A percentile compares a stretch with the other conserved stretches of the same genome.
Evolutionary conservation across 306 rosid genomes (phyloP).

Genomic region (Geum urbanum): DNA sequence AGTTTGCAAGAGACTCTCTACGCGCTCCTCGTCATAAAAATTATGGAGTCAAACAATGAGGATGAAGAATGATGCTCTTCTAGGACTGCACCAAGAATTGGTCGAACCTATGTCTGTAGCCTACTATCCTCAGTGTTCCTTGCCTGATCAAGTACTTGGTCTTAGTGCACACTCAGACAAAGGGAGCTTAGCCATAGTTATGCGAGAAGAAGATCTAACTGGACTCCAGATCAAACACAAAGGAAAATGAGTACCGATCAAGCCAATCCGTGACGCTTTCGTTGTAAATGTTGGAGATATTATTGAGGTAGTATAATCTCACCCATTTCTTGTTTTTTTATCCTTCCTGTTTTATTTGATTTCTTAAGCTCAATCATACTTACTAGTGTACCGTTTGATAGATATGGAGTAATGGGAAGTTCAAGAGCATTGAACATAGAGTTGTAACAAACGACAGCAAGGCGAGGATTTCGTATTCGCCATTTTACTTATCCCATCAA

Average conservation of each 20-base stretch:
- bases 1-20: no score
- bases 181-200: slow-evolving; percentile 32
- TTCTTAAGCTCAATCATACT: neutral
- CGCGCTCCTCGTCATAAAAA: no score
- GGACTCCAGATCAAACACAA: slow-evolving; percentile 33
- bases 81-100: slow-evolving; percentile 32
- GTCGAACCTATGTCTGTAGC: slow-evolving; percentile 26
- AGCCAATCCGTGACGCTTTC: slow-evolving; percentile 18
- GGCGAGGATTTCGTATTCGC: slow-evolving; percentile 26
- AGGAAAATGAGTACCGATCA: slow-evolving; percentile 19
- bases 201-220: slow-evolving; percentile 30
- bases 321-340: neutral
- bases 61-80: slow-evolving; percentile 29
- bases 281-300: slow-evolving; percentile 26
- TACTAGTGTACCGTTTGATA: neutral
- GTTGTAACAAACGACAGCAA: slow-evolving; percentile 32
- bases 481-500: slow-evolving; percentile 31
- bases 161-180: slow-evolving; percentile 47
- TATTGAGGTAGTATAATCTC: slow-evolving; percentile 19
- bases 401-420: slow-evolving; percentile 51
- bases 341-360: neutral
- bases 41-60: slow-evolving; percentile 14
- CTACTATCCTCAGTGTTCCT: slow-evolving; percentile 41
- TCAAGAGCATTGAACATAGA: slow-evolving; percentile 43
- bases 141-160: slow-evolving; percentile 40